Percentiles rank a stretch among this genome's conserved stretches.
These are phyloP conservation scores for Paradendryphiella salina DNA, from an alignment of 2,329 filamentous ascomycete genomes.

Conservation along the genomic window DNA sequence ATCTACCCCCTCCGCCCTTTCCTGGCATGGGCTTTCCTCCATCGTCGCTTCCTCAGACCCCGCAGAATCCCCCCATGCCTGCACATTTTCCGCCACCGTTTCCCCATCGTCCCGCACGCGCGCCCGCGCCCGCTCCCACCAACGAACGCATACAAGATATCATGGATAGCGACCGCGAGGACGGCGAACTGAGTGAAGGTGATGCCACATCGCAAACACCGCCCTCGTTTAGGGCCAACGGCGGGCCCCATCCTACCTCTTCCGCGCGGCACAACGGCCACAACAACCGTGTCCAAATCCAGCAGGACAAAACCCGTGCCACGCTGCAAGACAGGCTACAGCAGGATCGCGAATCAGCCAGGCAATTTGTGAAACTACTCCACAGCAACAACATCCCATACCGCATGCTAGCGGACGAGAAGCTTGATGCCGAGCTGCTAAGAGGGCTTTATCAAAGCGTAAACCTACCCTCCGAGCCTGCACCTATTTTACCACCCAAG, in stretches of 20 bases:
- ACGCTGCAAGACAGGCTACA: constrained; percentile 17
- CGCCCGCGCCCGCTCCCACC: constrained; percentile 1
- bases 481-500: constrained; percentile 30
- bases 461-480: constrained; percentile 36
- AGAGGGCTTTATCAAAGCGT: constrained; percentile 33
- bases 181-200: constrained; percentile 75
- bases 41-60: constrained; percentile 28
- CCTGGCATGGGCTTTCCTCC: constrained; percentile 23
- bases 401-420: constrained; percentile 60
- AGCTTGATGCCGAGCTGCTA: constrained; percentile 34
- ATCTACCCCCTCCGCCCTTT: constrained; percentile 22
- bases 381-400: constrained; percentile 69
- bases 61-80: constrained; percentile 24
- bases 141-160: constrained; percentile 38
- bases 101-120: constrained; percentile 9
- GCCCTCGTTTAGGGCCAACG: constrained; percentile 18
- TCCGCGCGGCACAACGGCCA: constrained; percentile 14
- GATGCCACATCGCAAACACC: constrained; percentile 22
- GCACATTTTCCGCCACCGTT: constrained; percentile 18
- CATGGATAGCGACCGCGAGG: constrained; percentile 60
- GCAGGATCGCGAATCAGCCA: constrained; percentile 40
- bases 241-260: constrained; percentile 32
- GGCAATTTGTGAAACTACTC: constrained; percentile 46
- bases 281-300: constrained; percentile 17
- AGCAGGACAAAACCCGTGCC: constrained; percentile 7